Percentiles rank a stretch among this genome's conserved stretches.
phyloP scores from a whole-genome alignment of 345 rosid species.

The Salix koriyanagi region DNA sequence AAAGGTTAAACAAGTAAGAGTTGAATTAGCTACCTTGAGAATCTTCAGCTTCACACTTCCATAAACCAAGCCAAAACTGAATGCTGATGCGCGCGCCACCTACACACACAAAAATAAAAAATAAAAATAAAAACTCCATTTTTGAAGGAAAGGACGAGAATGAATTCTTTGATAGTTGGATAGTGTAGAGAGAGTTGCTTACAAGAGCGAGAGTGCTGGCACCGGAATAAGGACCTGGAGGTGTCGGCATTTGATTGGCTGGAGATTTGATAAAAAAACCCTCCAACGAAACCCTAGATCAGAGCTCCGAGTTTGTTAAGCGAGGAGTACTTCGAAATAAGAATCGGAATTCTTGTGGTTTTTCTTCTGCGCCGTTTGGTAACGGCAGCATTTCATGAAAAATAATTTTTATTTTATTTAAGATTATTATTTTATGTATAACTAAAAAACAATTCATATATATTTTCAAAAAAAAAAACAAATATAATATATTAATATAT shows the following conservation, averaged over 20 bases:
- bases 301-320: not conserved
- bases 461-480: too few species aligned
- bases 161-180: not conserved
- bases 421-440: too few species aligned
- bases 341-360: not conserved
- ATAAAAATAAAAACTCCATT: not conserved
- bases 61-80: slow-evolving; percentile 52
- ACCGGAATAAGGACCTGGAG: slow-evolving; percentile 86
- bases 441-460: too few species aligned
- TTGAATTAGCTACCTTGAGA: slow-evolving; percentile 43
- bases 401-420: too few species aligned
- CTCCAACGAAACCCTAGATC: not conserved
- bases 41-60: slow-evolving; percentile 67
- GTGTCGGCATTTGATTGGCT: slow-evolving; percentile 20
- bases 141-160: not conserved
- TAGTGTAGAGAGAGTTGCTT: not conserved
- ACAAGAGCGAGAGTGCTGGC: slow-evolving; percentile 81
- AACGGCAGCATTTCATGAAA: too few species aligned
- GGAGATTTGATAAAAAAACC: not conserved
- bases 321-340: too few species aligned
- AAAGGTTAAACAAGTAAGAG: not conserved
- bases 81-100: slow-evolving; percentile 76
- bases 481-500: too few species aligned
- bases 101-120: slow-evolving; percentile 2
- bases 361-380: not conserved